Conservation (phyloP, 208 protist genomes). For the Acanthamoeba lenticulata region DNA sequence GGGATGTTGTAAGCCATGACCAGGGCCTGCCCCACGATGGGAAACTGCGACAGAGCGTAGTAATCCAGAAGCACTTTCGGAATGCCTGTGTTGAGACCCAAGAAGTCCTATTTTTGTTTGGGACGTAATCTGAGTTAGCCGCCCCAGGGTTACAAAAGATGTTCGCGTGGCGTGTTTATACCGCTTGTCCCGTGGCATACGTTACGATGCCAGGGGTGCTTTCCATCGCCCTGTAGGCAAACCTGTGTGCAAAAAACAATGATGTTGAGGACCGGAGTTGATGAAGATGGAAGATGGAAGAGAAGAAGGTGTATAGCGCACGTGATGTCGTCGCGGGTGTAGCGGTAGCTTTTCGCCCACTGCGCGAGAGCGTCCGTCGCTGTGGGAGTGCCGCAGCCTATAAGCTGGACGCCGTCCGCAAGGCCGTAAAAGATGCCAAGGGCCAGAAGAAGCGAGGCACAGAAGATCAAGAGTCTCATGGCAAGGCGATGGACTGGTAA, state of each 20-base stretch:
- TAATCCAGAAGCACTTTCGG: not conserved
- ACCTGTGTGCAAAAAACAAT: not conserved
- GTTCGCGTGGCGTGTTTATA: not conserved
- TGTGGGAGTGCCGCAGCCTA: not conserved
- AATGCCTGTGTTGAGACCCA: not conserved
- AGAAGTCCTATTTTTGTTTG: too few relatives aligned
- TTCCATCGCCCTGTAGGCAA: too few relatives aligned
- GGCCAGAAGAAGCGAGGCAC: too few relatives aligned
- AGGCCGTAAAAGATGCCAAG: too few relatives aligned
- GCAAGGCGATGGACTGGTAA: too few relatives aligned
- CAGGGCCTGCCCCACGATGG: not conserved
- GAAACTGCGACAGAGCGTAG: not conserved
- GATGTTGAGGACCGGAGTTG: not conserved
- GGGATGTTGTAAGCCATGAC: constrained; percentile 23
- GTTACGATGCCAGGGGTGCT: too few relatives aligned
- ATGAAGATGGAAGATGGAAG: not conserved
- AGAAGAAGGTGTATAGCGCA: not conserved
- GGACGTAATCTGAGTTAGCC: too few relatives aligned
- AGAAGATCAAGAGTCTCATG: too few relatives aligned
- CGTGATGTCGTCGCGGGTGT: constrained; percentile 9
- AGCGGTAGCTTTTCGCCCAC: not conserved
- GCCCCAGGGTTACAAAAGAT: too few relatives aligned
- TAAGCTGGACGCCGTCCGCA: not conserved
- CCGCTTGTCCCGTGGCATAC: too few relatives aligned
- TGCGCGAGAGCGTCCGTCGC: not conserved